Base-by-base conservation (phyloP, 2,329 filamentous ascomycete species). In the Trichoderma brevicompactum region DNA sequence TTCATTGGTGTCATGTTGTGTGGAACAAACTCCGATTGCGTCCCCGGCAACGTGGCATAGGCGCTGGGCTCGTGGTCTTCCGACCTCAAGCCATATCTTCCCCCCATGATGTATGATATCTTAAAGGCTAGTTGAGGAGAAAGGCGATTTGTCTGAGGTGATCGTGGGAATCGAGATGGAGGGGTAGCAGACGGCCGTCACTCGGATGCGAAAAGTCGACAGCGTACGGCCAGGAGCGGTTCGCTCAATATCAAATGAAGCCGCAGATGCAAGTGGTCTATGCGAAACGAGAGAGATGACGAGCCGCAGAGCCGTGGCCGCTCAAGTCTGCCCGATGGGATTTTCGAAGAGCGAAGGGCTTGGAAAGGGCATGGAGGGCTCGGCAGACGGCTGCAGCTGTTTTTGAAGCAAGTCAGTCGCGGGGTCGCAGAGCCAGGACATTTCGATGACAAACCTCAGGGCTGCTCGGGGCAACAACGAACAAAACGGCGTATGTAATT, bases 1-100 rank as follows among this genome's bases (percentile, higher is more conserved):
- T 79, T 78, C 67, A 78, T 69, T 0, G 72, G 66, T 9, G 76
- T 76, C 61, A 70, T 69, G 48, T 79, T 76, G 49, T 74, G 70
- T 17, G 69, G 63, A 10, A 78, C 71, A 61, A 74, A 74, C 8
- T 66, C 71, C 6, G 67, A 69, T 41, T 69, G 67, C 2, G 76
- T 74, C 52, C 76, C 76, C 7, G 77, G 77, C 59, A 79, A 67
- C 3, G 72, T 56, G 28, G 74, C 73, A 65, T 78, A 79, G 12
- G 70, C 64, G 64, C 52, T 72, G 8, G 69, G 65, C 38, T 74
- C 72, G 12, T 70, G 68, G 54, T 74, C 74, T 56, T 71, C 69
- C 32, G 73, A 73, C 64, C 72, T 68, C 64, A 74, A 50, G 28
- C 74, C 66, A 64, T 76, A 76, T 49, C 66, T 65, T 41, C 55